phyloP scores from a whole-genome alignment of 768 basidiomycete species.

The Mycena polygramma region DNA sequence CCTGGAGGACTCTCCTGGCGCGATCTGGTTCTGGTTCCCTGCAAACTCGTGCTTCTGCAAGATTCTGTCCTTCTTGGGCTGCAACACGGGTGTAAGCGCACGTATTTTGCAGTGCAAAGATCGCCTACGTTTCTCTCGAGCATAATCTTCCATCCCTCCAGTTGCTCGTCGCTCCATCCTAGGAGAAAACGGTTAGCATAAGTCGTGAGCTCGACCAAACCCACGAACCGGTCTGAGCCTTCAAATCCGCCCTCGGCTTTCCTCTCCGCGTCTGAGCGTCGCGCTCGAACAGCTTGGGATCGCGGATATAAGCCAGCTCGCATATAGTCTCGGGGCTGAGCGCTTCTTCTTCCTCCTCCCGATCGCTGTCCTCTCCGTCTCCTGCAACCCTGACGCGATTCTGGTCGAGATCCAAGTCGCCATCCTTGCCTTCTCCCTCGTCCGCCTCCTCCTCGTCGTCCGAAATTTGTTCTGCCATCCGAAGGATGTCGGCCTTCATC shows the following conservation, averaged over 20 bases:
- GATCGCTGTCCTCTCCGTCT: conserved; percentile 67
- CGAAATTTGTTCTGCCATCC: conserved; percentile 76
- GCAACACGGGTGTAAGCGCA: conserved; percentile 10
- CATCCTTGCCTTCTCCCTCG: conserved; percentile 54
- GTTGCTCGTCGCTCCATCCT: conserved; percentile 88
- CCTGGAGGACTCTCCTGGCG: conserved; percentile 18
- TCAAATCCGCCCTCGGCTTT: conserved; percentile 75
- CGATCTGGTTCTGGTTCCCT: conserved; percentile 63
- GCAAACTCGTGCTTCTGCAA: conserved; percentile 82
- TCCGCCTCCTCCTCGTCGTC: conserved; percentile 78
- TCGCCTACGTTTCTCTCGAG: conserved; percentile 85
- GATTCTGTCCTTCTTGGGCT: conserved; percentile 84
- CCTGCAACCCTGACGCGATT: conserved; percentile 62
- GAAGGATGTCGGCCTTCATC: conserved; percentile 88
- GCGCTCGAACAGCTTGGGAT: conserved; percentile 82
- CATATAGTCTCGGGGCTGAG: conserved; percentile 71
- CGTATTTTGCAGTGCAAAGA: conserved; percentile 4
- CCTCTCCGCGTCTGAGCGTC: conserved; percentile 80
- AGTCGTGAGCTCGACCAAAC: background rate
- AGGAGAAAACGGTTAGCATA: conserved; percentile 4
- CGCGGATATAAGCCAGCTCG: conserved; percentile 81
- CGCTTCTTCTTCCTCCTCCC: conserved; percentile 41
- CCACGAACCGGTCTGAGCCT: conserved; percentile 71
- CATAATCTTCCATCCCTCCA: conserved; percentile 95
- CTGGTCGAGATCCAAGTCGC: conserved; percentile 63